These are phyloP conservation scores for Cryptococcus wingfieldii DNA, from an alignment of 1,284 basidiomycete species.

Conservation along the genomic window DNA sequence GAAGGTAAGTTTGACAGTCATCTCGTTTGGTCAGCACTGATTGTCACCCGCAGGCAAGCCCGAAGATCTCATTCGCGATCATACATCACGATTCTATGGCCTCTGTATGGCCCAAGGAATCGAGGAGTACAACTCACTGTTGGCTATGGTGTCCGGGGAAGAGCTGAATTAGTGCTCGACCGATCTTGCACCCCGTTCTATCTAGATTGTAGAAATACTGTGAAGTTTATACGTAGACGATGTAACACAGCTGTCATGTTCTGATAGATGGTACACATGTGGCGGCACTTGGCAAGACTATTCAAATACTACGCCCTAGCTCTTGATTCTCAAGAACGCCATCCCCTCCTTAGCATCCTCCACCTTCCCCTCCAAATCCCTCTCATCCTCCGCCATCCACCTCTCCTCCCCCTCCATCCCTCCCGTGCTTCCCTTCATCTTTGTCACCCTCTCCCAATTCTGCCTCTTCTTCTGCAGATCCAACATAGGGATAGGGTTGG, in stretches of 20 bases:
- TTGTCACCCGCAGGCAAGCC: slow-evolving; percentile 24
- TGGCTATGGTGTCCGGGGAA: slow-evolving; percentile 12
- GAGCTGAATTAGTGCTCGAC: no score
- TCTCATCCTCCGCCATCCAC: slow-evolving; percentile 72
- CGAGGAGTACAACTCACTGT: slow-evolving; percentile 38
- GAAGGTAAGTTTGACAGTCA: slow-evolving; percentile 23
- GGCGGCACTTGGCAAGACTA: no score
- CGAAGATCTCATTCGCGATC: slow-evolving; percentile 25
- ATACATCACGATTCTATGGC: slow-evolving; percentile 28
- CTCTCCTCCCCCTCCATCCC: slow-evolving; percentile 49
- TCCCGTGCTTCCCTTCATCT: slow-evolving; percentile 50
- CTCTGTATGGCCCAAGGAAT: slow-evolving; percentile 45
- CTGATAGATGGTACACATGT: no score
- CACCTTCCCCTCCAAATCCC: slow-evolving; percentile 71
- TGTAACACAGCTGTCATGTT: no score
- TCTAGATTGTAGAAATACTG: no score
- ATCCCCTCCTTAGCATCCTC: slow-evolving; percentile 73
- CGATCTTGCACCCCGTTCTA: no score
- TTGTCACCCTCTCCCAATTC: slow-evolving; percentile 67
- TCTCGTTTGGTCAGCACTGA: not conserved
- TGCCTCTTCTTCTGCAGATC: slow-evolving; percentile 62
- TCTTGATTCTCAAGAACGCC: slow-evolving; percentile 66
- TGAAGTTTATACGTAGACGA: no score
- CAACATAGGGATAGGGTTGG: slow-evolving; percentile 74
- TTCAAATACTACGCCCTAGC: no score